Base-by-base conservation (phyloP, 1,284 basidiomycete species). In the Psilocybe mexicana region DNA sequence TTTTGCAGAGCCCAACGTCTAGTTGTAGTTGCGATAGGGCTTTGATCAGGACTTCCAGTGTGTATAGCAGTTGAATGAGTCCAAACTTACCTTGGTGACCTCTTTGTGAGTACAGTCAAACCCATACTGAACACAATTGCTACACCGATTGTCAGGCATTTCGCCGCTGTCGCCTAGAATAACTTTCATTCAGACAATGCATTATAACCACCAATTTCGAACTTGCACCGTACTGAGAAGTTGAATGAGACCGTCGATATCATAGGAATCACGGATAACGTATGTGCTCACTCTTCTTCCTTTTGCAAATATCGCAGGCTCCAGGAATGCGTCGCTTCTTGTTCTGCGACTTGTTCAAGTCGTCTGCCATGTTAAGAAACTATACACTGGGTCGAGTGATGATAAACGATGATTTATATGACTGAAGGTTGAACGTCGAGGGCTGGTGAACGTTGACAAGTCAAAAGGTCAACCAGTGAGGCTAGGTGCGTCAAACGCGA, bases 51-150 rank as follows among this genome's bases (percentile, higher is more conserved):
- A 10, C 18, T 33, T 11, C 38, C 18, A 23, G 18, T 18, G 18
- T 18, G 18, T 18, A 18, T 18, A n/a, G 26, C 38, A 46, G 5
- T 23, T 4, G 33, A 18, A 38, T 18, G 18, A 18, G 18, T 18
- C 18, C 18, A 18, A 23, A 61, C 68, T 36, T 54, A 76, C 77
- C 70, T 76, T 78, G 7, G 72, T 71, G 43, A 76, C 72, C 63
- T 76, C 75, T 47, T 71, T 72, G 58, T 78, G 76, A 3, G 76
- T 78, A 51, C 77, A 79, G 23, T 77, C 74, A 18, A 72, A 55
- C 6, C 72, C 71, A 51, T 64, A 71, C 47, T 74, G 70, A 10
- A 70, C 67, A 54, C 76, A 78, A 51, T 75, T 76, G 14, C 68
- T 74, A 54, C 76, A 79, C 43, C 69, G 62, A 60, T 76, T 76